Base-by-base conservation (phyloP, 83 land plant species). In the Larix sibirica region DNA sequence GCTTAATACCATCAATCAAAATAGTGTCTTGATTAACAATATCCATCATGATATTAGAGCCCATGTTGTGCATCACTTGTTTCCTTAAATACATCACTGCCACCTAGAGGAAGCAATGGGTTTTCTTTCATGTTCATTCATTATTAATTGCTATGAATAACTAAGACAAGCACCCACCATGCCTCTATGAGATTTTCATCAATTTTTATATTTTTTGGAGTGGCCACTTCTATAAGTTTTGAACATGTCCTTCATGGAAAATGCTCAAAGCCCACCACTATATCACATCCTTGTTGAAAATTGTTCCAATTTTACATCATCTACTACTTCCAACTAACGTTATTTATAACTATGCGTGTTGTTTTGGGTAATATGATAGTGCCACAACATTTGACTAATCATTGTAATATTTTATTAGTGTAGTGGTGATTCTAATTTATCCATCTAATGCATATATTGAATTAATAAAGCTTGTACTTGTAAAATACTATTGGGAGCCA, bases 71-170 rank as follows among this genome's bases (percentile, higher is more conserved):
- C 99, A 97, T 71, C 99, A 97, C 76, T 86, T 97, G 77, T 95
- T 97, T 80, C 99, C 99, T 24, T 98, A 97, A 83, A 97, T 97
- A 54, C 99, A 97, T 26, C 98, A 96, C 40, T 95, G 92, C 82
- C 83, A 96, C 67, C 77, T 96, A 54, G 58, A 86, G 2, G 95
- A 96, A 90, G 97, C 98, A 62, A 94, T 94, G 81, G 89, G 94
- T 84, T 66, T 23, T 54, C 40, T 78, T 77, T 26, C 9, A 33
- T 17, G 24, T 74, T 74, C 23, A n/a, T 4, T 10, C 36, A 74
- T 12, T 74, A 20, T 44, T 74, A 13, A 31, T 13, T 31, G 24
- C 33, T 67, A 17, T 31, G 4, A 31, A 13, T 31, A 67, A 14
- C 24, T 67, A 67, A 67, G 33, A 16, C 31, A 26, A 26, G 17